phyloP scores from a whole-genome alignment of 352 stramenopile species.

The Globisporangium lucens region DNA sequence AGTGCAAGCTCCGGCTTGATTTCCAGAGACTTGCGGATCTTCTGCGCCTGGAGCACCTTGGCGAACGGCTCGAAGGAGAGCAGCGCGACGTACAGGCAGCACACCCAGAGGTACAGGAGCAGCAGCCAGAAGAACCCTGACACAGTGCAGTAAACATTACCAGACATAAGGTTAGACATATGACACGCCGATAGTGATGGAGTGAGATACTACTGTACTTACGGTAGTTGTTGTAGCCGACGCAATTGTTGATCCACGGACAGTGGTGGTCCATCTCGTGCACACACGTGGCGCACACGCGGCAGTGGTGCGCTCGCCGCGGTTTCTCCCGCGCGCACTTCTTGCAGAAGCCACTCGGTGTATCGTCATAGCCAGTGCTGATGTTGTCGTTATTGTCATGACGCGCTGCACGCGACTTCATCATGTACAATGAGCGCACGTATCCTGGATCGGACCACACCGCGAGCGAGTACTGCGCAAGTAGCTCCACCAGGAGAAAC shows the following conservation, averaged over 20 bases:
- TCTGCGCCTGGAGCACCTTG: conserved; percentile 5
- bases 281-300: conserved; percentile 87
- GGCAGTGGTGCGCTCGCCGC: conserved; percentile 52
- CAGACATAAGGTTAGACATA: no score
- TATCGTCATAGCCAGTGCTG: background rate
- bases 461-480: conserved; percentile 41
- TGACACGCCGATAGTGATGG: background rate
- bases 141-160: background rate
- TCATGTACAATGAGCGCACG: conserved; percentile 13
- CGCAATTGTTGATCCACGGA: conserved; percentile 97
- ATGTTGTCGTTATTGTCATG: background rate
- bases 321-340: conserved; percentile 28
- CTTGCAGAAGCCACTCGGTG: conserved; percentile 15
- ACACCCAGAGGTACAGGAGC: conserved; percentile 44
- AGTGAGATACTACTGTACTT: conserved; percentile 9
- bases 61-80: conserved; percentile 34
- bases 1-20: conserved; percentile 11
- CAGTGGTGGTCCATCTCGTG: conserved; percentile 98
- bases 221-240: conserved; percentile 95
- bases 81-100: conserved; percentile 37
- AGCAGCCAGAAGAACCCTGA: conserved; percentile 49
- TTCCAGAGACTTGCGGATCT: conserved; percentile 14
- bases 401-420: background rate
- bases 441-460: conserved; percentile 39
- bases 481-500: conserved; percentile 33